A percentile compares a stretch with the other conserved stretches of the same genome.
Conservation (phyloP, 495 filamentous ascomycete species). For the Parathielavia appendiculata region DNA sequence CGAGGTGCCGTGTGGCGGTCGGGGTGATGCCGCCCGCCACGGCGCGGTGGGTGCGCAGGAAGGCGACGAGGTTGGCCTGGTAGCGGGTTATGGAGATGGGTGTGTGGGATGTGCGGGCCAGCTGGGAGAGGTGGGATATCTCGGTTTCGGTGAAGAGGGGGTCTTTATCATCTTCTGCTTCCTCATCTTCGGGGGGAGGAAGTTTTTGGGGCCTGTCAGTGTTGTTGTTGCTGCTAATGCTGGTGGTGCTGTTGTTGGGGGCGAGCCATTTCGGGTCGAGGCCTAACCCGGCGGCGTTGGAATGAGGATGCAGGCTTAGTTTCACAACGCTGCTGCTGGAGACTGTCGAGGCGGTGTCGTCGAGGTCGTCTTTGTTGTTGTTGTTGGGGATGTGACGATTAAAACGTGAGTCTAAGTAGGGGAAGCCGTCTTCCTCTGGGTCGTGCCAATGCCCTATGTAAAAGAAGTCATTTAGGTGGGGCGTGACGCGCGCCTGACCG, state of each 20-base stretch:
- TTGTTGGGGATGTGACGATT: slow-evolving; percentile 5
- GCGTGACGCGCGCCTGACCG: slow-evolving; percentile 42
- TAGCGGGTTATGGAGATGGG: slow-evolving; percentile 68
- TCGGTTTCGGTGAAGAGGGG: slow-evolving; percentile 33
- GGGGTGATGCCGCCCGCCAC: slow-evolving; percentile 73
- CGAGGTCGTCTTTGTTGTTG: slow-evolving; percentile 1
- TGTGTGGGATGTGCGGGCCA: slow-evolving; percentile 27
- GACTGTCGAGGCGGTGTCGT: slow-evolving; percentile 30
- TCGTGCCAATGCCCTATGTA: slow-evolving; percentile 86
- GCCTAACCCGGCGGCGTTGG: neutral
- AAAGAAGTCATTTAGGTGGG: slow-evolving; percentile 72
- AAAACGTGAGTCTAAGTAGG: slow-evolving; percentile 57
- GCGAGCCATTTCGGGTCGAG: neutral
- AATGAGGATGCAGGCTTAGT: slow-evolving; percentile 11
- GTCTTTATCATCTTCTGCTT: too few species aligned
- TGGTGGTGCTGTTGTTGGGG: slow-evolving; percentile 6
- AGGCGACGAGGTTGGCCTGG: slow-evolving; percentile 76
- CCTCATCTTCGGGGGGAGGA: neutral
- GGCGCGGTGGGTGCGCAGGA: slow-evolving; percentile 79
- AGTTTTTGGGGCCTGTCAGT: neutral
- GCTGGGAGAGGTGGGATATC: slow-evolving; percentile 36
- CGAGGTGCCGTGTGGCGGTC: slow-evolving; percentile 70
- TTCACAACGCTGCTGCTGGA: slow-evolving; percentile 32
- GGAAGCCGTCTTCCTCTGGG: slow-evolving; percentile 64
- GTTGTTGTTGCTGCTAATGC: slow-evolving; percentile 5